Percentiles rank a stretch among this genome's conserved stretches.
Conservation (phyloP, 768 basidiomycete species). For the Boletus subparvulus region DNA sequence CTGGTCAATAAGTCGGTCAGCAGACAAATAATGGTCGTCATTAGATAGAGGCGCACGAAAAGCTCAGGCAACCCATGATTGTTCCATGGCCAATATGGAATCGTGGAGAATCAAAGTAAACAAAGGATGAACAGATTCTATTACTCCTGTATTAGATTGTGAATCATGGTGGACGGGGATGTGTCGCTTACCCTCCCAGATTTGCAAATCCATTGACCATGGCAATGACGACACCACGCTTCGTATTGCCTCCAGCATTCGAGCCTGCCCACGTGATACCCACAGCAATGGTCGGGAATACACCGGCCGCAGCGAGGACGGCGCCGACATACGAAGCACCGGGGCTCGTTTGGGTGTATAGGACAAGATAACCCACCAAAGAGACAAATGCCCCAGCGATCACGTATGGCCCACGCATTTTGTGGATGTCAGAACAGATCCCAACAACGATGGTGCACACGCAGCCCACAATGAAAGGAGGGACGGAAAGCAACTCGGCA, state of each 20-base stretch:
- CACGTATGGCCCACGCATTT: conserved; percentile 2
- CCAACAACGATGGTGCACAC: conserved; percentile 46
- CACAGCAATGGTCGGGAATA: conserved; percentile 50
- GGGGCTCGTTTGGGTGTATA: not conserved
- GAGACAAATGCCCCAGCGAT: conserved; percentile 2
- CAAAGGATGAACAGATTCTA: conserved; percentile 42
- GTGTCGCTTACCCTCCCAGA: conserved; percentile 43
- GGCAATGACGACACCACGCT: conserved; percentile 51
- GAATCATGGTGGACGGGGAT: conserved; percentile 8
- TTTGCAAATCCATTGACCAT: conserved; percentile 46
- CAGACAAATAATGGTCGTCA: conserved; percentile 26
- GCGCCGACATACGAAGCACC: conserved; percentile 43
- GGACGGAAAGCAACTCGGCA: conserved; percentile 49
- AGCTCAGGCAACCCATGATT: conserved; percentile 34
- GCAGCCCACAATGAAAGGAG: conserved; percentile 49
- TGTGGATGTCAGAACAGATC: conserved; percentile 1
- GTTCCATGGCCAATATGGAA: conserved; percentile 39
- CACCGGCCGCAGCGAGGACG: conserved; percentile 50
- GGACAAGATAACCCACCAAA: conserved; percentile 1
- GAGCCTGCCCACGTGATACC: conserved; percentile 54
- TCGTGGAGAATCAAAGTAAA: conserved; percentile 39
- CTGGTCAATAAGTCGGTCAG: conserved; percentile 32
- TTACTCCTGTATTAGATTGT: not conserved
- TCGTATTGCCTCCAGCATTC: conserved; percentile 57
- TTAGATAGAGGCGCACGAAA: conserved; percentile 34